Evolutionary conservation across 805 yeast genomes (phyloP), one percentile per base, ranked within the genome.

Genomic region (Sugiyamaella qingdaonensis): DNA sequence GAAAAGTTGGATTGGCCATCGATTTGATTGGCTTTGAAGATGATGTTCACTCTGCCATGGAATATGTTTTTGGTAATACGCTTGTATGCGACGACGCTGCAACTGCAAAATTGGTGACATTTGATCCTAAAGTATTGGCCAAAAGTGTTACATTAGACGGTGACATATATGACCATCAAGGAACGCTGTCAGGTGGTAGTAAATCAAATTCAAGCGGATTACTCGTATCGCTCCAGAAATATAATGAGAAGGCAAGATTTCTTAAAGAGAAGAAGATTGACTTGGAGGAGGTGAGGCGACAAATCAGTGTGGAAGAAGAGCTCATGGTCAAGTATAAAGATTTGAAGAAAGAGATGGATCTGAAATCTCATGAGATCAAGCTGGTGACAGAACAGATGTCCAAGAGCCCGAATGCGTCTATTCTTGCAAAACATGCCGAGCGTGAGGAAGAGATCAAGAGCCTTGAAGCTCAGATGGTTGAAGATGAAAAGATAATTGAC

Each of bases 141-240:
- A 82, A 90, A 62, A 84, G 95, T 31, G 89, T 95, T 13, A 94
- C 99, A 0, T 67, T 87, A 33, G 91, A 90, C 51, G 99, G 99
- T 49, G 99, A 94, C 67, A 79, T 85, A 10, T 94, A 91, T 69
- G 99, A 94, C 65, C 99, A 99, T 0, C 89, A 86, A 59, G 99
- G 99, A 13, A 88, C 96, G 7, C 73, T 94, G 27, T 87, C 97
- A 1, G 99, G 99, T 46, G 98, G 98, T n/a, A 84, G 95, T 18
- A 77, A 92, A 60, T 57, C 59, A 27, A 82, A 76, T 57, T 72
- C 79, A 13, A 76, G 80, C 1, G 78, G 89, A 0, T 68, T 86
- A 2, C 73, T 91, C 53, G 66, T 80, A 10, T 80, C 79, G 43
- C 80, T 90, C 66, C 92, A 85, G 62, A 79, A 79, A 54, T 84